Evolutionary conservation across 352 stramenopile species (phyloP).

Genomic region (Hyaloperonospora brassicae): DNA sequence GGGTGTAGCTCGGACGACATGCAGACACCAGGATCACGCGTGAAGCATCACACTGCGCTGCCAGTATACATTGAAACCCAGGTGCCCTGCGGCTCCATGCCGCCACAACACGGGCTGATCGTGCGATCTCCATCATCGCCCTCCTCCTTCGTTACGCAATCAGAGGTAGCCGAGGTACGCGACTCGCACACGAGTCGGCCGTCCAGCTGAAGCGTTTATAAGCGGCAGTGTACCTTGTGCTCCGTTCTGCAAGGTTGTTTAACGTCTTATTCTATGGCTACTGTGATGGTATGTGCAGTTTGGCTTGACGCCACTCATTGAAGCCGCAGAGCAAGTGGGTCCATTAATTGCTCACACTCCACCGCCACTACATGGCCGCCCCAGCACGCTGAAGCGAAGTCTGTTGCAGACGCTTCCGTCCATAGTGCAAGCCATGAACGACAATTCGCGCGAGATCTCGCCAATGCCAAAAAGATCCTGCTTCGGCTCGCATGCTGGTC

Average conservation of each 20-base stretch:
- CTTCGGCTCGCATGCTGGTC: conserved; percentile 27
- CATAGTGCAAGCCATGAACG: conserved; percentile 36
- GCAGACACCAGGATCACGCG: neutral
- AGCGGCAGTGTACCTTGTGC: conserved; percentile 4
- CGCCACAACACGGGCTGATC: conserved; percentile 9
- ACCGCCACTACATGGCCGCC: conserved; percentile 6
- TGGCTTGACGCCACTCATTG: conserved; percentile 46
- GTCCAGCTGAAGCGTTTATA: neutral
- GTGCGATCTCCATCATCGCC: conserved; percentile 38
- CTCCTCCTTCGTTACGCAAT: conserved; percentile 34
- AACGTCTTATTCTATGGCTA: conserved; percentile 18
- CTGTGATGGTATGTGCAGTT: conserved; percentile 29
- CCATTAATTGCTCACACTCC: conserved; percentile 17
- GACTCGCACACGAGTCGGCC: neutral
- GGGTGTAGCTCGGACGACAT: conserved; percentile 11
- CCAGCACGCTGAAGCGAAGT: conserved; percentile 23
- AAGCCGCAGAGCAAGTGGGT: conserved; percentile 49
- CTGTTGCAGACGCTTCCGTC: conserved; percentile 22
- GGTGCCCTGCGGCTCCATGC: conserved; percentile 1
- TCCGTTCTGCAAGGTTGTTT: conserved; percentile 10
- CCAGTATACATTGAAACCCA: conserved; percentile 18
- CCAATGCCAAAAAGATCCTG: conserved; percentile 27
- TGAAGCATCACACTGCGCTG: conserved; percentile 14
- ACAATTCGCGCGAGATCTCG: conserved; percentile 26
- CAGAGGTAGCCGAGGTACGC: conserved; percentile 29